phyloP scores from a whole-genome alignment of 176 grass and related monocot species.

The Zoysia pacifica region DNA sequence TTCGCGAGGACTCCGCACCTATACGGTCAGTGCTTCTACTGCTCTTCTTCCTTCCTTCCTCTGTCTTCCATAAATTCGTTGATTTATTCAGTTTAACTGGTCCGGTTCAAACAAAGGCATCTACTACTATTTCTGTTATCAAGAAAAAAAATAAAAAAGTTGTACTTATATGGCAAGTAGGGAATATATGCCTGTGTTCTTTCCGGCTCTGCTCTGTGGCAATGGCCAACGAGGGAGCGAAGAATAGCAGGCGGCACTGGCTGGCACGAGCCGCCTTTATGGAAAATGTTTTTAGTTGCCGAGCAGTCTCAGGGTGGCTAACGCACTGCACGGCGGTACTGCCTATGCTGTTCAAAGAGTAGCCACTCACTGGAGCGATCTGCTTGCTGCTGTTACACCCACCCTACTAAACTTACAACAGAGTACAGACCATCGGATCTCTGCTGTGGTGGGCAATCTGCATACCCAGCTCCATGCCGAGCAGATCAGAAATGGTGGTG shows the following conservation, averaged over 20 bases:
- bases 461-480: too few relatives aligned
- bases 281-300: not conserved
- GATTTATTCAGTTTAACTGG: too few relatives aligned
- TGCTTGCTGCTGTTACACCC: not conserved
- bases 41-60: not conserved
- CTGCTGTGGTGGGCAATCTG: too few relatives aligned
- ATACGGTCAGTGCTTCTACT: slow-evolving; percentile 47
- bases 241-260: not conserved
- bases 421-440: too few relatives aligned
- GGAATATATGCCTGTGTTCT: slow-evolving; percentile 3
- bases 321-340: not conserved
- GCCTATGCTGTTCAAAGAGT: not conserved
- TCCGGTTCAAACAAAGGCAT: too few relatives aligned
- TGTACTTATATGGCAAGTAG: not conserved
- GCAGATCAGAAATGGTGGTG: too few relatives aligned
- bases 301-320: not conserved
- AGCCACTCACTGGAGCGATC: not conserved
- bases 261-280: not conserved
- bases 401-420: not conserved
- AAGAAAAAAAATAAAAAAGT: too few relatives aligned
- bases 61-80: too few relatives aligned
- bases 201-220: not conserved
- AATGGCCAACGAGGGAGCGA: too few relatives aligned
- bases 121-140: too few relatives aligned
- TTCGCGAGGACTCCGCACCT: slow-evolving; percentile 55